These are phyloP conservation scores for Suillus brevipes DNA, from an alignment of 768 basidiomycete genomes.

Conservation along the genomic window DNA sequence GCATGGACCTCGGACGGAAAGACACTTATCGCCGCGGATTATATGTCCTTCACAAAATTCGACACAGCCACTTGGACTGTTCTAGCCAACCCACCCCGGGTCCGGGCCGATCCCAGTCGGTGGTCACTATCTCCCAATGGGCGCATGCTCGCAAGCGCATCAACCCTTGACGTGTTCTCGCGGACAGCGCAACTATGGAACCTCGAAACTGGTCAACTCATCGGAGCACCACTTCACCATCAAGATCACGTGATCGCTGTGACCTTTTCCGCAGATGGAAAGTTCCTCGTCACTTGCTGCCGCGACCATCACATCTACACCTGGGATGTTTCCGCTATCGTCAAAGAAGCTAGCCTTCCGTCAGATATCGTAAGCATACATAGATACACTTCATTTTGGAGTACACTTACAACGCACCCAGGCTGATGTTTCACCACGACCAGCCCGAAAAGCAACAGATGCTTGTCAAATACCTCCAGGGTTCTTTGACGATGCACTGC, in stretches of 20 bases:
- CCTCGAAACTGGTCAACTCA: not conserved
- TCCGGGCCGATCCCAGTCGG: too few species aligned
- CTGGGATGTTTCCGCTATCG: not conserved
- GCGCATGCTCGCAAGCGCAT: not conserved
- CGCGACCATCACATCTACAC: not conserved
- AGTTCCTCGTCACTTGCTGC: not conserved
- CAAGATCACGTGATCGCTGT: not conserved
- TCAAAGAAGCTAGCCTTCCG: not conserved
- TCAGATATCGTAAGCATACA: not conserved
- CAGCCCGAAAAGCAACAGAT: not conserved
- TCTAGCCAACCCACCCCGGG: too few species aligned
- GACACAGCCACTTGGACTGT: not conserved
- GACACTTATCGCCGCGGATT: too few species aligned
- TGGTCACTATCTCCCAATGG: not conserved
- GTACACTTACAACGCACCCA: not conserved
- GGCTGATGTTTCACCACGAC: not conserved
- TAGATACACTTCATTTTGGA: not conserved
- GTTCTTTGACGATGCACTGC: not conserved
- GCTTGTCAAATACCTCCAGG: not conserved
- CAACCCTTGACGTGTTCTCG: too few species aligned
- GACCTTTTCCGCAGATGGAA: not conserved
- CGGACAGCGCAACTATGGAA: not conserved
- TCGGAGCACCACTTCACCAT: not conserved
- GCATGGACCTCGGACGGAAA: not conserved
- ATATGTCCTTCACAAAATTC: too few species aligned